A percentile compares a stretch with the other conserved stretches of the same genome.
phyloP scores from a whole-genome alignment of 805 yeast genomes.

The Kodamaea kaohsiungensis region DNA sequence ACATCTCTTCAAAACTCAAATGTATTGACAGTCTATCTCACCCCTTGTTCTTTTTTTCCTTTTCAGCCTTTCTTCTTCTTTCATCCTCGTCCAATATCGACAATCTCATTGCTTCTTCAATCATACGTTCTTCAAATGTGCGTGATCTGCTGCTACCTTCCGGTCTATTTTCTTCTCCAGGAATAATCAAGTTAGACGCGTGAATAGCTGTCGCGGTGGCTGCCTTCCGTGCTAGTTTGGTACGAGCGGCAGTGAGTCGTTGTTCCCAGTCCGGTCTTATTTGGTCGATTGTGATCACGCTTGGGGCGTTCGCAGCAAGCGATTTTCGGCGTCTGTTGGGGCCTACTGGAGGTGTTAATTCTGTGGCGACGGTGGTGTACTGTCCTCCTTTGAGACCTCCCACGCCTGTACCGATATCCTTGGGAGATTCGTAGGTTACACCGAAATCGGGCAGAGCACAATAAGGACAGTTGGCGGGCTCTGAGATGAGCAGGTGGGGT shows the following conservation, averaged over 20 bases:
- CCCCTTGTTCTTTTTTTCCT: conserved; percentile 4
- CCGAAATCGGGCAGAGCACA: conserved; percentile 90
- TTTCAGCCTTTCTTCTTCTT: conserved; percentile 30
- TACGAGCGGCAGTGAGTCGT: conserved; percentile 68
- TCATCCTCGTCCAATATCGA: conserved; percentile 72
- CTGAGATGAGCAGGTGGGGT: conserved; percentile 73
- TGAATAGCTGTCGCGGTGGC: conserved; percentile 96
- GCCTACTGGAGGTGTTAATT: not conserved
- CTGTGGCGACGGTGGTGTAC: conserved; percentile 22
- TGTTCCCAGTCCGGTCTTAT: conserved; percentile 94
- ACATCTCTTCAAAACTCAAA: not conserved
- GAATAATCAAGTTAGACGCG: conserved; percentile 72
- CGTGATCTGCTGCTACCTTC: conserved; percentile 10
- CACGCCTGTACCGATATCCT: conserved; percentile 53
- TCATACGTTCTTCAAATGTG: conserved; percentile 65
- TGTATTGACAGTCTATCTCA: not conserved
- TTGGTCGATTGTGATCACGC: conserved; percentile 74
- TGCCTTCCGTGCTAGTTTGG: conserved; percentile 77
- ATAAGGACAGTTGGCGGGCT: conserved; percentile 89
- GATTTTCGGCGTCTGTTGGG: conserved; percentile 37
- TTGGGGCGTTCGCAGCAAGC: conserved; percentile 64
- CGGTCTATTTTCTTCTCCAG: conserved; percentile 20
- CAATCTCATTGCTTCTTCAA: conserved; percentile 78
- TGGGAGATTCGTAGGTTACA: conserved; percentile 72
- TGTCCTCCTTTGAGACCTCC: conserved; percentile 54